Percentiles rank a stretch among this genome's conserved stretches.
Conservation (phyloP, 2,329 filamentous ascomycete species). For the Aspergillus nomiae region DNA sequence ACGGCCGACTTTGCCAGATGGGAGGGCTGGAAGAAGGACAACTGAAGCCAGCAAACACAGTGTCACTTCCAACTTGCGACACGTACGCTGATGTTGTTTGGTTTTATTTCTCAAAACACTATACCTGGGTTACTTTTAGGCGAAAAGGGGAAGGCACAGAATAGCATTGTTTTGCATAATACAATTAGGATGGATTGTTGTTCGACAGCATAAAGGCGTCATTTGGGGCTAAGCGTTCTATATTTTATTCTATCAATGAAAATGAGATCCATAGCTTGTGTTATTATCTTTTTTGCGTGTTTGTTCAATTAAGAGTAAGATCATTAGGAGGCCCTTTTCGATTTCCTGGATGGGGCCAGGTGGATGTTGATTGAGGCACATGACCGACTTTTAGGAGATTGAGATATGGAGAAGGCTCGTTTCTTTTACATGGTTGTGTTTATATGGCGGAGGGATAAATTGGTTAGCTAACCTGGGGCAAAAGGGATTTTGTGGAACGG, state of each 20-base stretch:
- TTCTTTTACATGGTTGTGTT: rapidly evolving
- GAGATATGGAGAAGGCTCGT: too few relatives aligned
- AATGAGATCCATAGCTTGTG: too few relatives aligned
- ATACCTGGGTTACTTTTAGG: background rate
- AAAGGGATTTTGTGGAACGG: too few relatives aligned
- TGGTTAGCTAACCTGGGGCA: too few relatives aligned
- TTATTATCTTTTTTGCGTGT: too few relatives aligned
- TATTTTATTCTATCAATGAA: background rate
- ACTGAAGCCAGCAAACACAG: background rate
- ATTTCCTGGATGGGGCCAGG: background rate
- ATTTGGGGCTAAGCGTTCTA: background rate
- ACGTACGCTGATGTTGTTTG: background rate
- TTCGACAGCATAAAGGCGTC: background rate
- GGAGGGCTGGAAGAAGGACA: slow-evolving; percentile 26
- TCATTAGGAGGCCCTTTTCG: too few relatives aligned
- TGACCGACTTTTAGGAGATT: background rate
- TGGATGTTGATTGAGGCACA: background rate
- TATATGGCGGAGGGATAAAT: rapidly evolving
- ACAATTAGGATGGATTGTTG: background rate
- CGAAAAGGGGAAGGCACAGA: background rate
- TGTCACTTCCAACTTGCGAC: background rate
- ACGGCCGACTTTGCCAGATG: slow-evolving; percentile 40
- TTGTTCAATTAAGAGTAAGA: too few relatives aligned
- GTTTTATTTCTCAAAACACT: background rate
- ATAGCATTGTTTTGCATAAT: background rate